phyloP scores from a whole-genome alignment of 495 filamentous ascomycete species.

The Penicillium taxi region DNA sequence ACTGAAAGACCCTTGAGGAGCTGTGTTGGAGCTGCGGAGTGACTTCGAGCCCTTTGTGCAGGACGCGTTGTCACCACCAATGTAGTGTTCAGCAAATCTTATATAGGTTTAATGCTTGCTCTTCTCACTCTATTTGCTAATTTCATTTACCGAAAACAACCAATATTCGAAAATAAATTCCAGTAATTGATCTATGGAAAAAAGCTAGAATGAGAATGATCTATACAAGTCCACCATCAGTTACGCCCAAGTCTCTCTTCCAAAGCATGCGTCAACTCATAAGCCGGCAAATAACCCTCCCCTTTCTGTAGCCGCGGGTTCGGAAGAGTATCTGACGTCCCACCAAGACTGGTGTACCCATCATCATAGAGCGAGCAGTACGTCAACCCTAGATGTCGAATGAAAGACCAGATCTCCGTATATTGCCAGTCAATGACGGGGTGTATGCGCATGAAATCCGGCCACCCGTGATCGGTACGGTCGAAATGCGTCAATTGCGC shows the following conservation, averaged over 20 bases:
- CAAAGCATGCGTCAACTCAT: slow-evolving; percentile 73
- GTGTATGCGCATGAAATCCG: slow-evolving; percentile 84
- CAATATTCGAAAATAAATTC: no score
- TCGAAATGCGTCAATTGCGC: slow-evolving; percentile 70
- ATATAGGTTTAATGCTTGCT: no score
- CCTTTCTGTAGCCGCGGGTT: slow-evolving; percentile 64
- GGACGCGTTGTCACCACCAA: no score
- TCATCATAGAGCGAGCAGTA: slow-evolving; percentile 83
- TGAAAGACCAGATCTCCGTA: slow-evolving; percentile 89
- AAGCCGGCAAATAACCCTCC: slow-evolving; percentile 65
- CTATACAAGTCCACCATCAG: no score
- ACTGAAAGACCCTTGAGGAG: no score
- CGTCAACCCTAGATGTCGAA: slow-evolving; percentile 64
- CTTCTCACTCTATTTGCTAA: no score
- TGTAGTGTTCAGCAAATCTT: no score
- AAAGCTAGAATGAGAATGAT: no score
- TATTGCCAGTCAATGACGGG: slow-evolving; percentile 98
- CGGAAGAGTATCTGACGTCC: slow-evolving; percentile 80
- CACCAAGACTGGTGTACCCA: slow-evolving; percentile 81
- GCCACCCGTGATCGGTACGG: slow-evolving; percentile 83
- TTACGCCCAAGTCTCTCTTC: slow-evolving; percentile 82
- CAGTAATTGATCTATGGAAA: no score
- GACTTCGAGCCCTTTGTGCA: no score
- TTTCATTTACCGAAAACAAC: no score
- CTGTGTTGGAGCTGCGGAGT: no score